A percentile compares a stretch with the other conserved stretches of the same genome.
Evolutionary conservation across 2,329 filamentous ascomycete genomes (phyloP).

Genomic region (Beauveria brongniartii): DNA sequence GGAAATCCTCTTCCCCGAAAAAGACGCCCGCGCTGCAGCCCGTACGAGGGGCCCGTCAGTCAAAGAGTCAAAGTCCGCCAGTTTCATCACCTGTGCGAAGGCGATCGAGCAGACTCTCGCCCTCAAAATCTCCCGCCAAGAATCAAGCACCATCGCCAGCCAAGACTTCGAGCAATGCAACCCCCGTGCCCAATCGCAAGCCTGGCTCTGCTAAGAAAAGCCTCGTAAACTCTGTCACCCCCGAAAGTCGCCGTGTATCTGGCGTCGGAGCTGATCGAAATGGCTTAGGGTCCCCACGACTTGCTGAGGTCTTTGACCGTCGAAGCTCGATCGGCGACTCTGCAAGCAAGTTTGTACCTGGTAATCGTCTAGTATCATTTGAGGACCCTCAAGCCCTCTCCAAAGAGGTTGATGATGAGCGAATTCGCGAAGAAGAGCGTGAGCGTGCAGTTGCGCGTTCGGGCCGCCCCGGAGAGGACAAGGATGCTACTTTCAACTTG

Average conservation of each 20-base stretch:
- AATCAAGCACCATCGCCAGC: neutral
- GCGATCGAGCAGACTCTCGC: constrained; percentile 3
- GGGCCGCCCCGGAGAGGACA: constrained; percentile 42
- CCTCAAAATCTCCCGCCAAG: neutral
- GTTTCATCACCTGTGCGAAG: neutral
- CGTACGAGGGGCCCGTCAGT: neutral
- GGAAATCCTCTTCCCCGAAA: constrained; percentile 18
- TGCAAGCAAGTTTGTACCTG: constrained; percentile 55
- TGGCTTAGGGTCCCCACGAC: constrained; percentile 67
- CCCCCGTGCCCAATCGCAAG: neutral
- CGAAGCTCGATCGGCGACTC: constrained; percentile 64
- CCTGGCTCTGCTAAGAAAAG: neutral
- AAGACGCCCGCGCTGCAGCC: constrained; percentile 30
- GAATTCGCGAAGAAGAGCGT: constrained; percentile 48
- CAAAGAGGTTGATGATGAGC: constrained; percentile 54
- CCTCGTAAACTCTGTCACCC: constrained; percentile 14
- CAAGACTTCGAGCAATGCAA: neutral
- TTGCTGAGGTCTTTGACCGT: constrained; percentile 63
- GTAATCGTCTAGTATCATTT: constrained; percentile 47
- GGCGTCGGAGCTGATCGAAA: constrained; percentile 61
- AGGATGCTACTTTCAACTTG: constrained; percentile 57
- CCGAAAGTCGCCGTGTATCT: constrained; percentile 45
- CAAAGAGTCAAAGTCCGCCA: neutral
- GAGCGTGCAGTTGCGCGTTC: constrained; percentile 51
- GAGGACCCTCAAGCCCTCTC: constrained; percentile 56